Evolutionary conservation across 176 grass and related monocot genomes (phyloP), one percentile per base, ranked within the genome.

Genomic region (Metroxylon sagu): DNA sequence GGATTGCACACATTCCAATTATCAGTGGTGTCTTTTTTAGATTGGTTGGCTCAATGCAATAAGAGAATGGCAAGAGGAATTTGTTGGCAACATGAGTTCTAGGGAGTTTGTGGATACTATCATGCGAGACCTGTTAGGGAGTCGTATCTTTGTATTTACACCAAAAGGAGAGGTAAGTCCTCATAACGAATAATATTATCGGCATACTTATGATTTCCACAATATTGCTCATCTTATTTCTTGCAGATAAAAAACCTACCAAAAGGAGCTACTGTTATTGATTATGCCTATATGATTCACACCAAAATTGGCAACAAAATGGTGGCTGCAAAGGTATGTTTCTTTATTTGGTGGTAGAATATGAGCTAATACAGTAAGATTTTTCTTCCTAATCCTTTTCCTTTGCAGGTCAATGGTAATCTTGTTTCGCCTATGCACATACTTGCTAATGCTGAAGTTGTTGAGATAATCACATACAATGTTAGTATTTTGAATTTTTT

Each of bases 11-110:
- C 35, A 43, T 43, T 43, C 35, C 35, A 43, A 43, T 43, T 43
- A 43, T 43, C 12, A 10, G 8, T 43, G 12, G 7, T 43, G 35
- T 60, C 29, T 75, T 68, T 68, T 19, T 28, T 82, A 97, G 93
- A 95, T 95, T 82, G 87, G 93, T 71, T 97, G 87, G 87, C 81
- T 97, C 56, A 97, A 97, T 78, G 93, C 93, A 52, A 97, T 97
- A 65, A 82, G 87, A 55, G 93, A 97, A 82, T 97, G 93, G 93
- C 93, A 97, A 77, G 81, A 97, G 74, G 93, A 97, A 63, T 97
- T 97, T 83, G 87, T 97, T 62, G 93, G 93, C 69, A 97, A 91
- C 67, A 91, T 97, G 93, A 97, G 79, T 75, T 97, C 93, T 27
- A 85, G 84, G 60, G 93, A 97, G 71, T 97, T 97, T 76, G 93